A percentile compares a stretch with the other conserved stretches of the same genome.
Conservation (phyloP, 192 early-diverging fungal species). For the Backusella liffmaniae region DNA sequence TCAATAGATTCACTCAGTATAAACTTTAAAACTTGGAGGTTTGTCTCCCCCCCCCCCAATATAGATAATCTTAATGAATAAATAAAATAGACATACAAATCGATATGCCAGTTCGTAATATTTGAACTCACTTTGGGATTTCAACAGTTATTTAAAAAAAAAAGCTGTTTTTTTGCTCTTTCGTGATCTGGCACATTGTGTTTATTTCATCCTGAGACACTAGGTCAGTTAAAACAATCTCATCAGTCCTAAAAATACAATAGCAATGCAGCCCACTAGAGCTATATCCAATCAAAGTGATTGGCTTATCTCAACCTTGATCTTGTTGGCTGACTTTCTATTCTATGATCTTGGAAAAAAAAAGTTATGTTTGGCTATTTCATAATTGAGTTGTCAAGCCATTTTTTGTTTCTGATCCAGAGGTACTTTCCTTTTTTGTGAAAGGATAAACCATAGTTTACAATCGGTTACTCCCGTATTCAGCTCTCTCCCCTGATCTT, state of each 20-base stretch:
- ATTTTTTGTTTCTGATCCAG: conserved; percentile 1
- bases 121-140: neutral
- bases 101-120: neutral
- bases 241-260: neutral
- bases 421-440: neutral
- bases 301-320: conserved; percentile 2
- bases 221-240: neutral
- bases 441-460: neutral
- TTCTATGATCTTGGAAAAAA: neutral
- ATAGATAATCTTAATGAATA: neutral
- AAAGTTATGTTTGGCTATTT: neutral
- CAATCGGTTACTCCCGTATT: neutral
- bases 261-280: neutral
- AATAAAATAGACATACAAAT: neutral
- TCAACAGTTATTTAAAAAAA: neutral
- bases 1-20: neutral
- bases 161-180: neutral
- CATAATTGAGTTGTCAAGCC: neutral
- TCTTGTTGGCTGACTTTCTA: conserved; percentile 5
- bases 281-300: neutral
- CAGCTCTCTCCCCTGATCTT: neutral
- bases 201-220: neutral
- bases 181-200: neutral
- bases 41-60: neutral
- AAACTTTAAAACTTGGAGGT: neutral